Percentiles rank a stretch among this genome's conserved stretches.
Evolutionary conservation across 768 basidiomycete species (phyloP).

Genomic region (Nevesoporus exiguus): DNA sequence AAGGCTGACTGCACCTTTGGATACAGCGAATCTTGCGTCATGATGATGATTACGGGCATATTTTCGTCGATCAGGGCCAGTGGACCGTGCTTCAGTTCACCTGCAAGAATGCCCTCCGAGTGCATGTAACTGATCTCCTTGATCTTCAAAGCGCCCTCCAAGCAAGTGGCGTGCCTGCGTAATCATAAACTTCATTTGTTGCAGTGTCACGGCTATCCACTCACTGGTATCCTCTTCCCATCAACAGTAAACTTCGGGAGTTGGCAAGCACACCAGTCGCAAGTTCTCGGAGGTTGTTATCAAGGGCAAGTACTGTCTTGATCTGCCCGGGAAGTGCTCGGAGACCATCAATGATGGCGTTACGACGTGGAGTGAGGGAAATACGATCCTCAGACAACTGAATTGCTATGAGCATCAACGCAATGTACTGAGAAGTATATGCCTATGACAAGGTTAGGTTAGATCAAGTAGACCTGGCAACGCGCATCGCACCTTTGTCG

Average conservation of each 20-base stretch:
- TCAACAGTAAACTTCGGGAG: slow-evolving; percentile 87
- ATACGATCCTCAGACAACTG: slow-evolving; percentile 97
- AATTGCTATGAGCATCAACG: slow-evolving; percentile 96
- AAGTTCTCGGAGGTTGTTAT: slow-evolving; percentile 73
- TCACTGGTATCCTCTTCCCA: slow-evolving; percentile 97
- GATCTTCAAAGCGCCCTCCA: slow-evolving; percentile 98
- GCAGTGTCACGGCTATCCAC: slow-evolving; percentile 23
- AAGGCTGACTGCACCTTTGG: slow-evolving; percentile 98
- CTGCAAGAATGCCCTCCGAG: slow-evolving; percentile 81
- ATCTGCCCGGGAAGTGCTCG: slow-evolving; percentile 90
- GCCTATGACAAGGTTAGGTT: slow-evolving; percentile 47
- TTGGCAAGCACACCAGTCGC: slow-evolving; percentile 71
- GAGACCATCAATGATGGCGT: slow-evolving; percentile 90
- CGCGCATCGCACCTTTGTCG: slow-evolving; percentile 69
- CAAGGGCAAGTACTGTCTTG: slow-evolving; percentile 78
- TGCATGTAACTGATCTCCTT: slow-evolving; percentile 92
- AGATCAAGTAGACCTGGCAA: neutral
- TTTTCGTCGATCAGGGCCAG: slow-evolving; percentile 97
- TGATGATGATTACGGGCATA: slow-evolving; percentile 98
- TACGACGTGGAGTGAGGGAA: slow-evolving; percentile 84
- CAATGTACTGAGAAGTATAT: slow-evolving; percentile 98
- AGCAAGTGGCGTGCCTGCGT: slow-evolving; percentile 83
- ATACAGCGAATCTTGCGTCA: slow-evolving; percentile 98
- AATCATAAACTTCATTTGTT: neutral
- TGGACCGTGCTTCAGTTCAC: slow-evolving; percentile 98